phyloP scores from a whole-genome alignment of 2,329 filamentous ascomycete genomes.

The Aspergillus felis region DNA sequence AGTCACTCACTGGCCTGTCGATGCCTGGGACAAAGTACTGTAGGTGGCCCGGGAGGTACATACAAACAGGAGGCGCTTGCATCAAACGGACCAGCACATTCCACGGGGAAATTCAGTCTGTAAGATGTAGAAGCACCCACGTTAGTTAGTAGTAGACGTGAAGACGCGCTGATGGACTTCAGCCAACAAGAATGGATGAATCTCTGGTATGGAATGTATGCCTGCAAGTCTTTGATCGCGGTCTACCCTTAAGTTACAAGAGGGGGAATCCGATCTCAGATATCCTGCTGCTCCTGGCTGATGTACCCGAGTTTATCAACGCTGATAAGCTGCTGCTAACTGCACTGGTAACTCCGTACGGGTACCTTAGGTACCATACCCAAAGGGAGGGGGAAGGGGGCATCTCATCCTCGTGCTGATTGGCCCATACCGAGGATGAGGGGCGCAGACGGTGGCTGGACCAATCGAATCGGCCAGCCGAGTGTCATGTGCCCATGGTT shows the following conservation, averaged over 20 bases:
- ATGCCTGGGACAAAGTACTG: slow-evolving; percentile 4
- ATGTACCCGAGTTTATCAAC: not conserved
- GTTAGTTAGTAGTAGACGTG: not conserved
- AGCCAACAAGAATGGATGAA: not conserved
- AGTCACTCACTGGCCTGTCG: slow-evolving; percentile 11
- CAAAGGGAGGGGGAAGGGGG: not conserved
- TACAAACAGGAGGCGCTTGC: slow-evolving; percentile 10
- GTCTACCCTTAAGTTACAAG: not conserved
- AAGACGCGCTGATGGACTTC: not conserved
- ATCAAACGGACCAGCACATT: slow-evolving; percentile 7
- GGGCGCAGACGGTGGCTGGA: not conserved
- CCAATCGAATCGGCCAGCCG: not conserved
- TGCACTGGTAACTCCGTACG: not conserved
- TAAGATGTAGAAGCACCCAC: not conserved
- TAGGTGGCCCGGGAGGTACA: slow-evolving; percentile 1
- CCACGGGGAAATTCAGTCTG: not conserved
- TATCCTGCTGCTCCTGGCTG: not conserved
- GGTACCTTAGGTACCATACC: not conserved
- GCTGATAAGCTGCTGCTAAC: not conserved
- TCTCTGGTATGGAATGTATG: not conserved
- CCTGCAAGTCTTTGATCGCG: not conserved
- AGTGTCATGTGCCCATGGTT: not conserved
- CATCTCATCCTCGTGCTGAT: not conserved
- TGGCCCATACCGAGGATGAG: not conserved
- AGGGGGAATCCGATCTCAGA: not conserved